These are phyloP conservation scores for Davidsoniella eucalypti DNA, from an alignment of 2,329 filamentous ascomycete genomes.

Conservation along the genomic window DNA sequence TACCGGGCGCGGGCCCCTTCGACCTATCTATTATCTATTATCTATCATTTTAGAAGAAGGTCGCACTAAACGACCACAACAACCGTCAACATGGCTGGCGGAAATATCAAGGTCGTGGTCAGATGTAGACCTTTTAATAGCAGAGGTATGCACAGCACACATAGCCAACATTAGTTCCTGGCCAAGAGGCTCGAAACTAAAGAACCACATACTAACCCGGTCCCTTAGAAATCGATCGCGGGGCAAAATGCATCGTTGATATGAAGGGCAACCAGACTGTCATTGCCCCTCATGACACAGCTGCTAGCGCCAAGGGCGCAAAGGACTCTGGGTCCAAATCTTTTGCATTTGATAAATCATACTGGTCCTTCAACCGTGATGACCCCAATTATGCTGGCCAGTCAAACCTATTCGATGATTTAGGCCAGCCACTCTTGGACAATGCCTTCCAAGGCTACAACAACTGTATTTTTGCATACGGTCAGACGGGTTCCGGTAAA, in stretches of 20 bases:
- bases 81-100: conserved; percentile 31
- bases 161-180: conserved; percentile 1
- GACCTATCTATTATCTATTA: too few relatives aligned
- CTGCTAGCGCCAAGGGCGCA: conserved; percentile 53
- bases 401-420: conserved; percentile 70
- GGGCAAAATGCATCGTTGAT: conserved; percentile 89
- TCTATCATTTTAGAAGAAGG: too few relatives aligned
- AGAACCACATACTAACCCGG: neutral
- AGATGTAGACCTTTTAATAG: conserved; percentile 88
- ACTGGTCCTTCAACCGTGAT: conserved; percentile 87
- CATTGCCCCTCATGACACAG: conserved; percentile 59
- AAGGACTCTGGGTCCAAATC: conserved; percentile 62
- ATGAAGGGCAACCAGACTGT: conserved; percentile 92
- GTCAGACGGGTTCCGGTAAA: conserved; percentile 95
- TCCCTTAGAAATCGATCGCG: conserved; percentile 62
- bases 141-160: conserved; percentile 46
- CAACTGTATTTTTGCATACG: conserved; percentile 99
- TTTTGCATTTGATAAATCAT: conserved; percentile 92
- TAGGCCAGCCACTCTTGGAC: conserved; percentile 80
- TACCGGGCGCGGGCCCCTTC: too few relatives aligned
- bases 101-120: conserved; percentile 99
- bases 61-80: neutral
- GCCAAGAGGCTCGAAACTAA: neutral
- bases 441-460: conserved; percentile 98
- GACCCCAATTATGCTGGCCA: conserved; percentile 79